Conservation (phyloP, 352 stramenopile species). For the Pythium utonaiense region DNA sequence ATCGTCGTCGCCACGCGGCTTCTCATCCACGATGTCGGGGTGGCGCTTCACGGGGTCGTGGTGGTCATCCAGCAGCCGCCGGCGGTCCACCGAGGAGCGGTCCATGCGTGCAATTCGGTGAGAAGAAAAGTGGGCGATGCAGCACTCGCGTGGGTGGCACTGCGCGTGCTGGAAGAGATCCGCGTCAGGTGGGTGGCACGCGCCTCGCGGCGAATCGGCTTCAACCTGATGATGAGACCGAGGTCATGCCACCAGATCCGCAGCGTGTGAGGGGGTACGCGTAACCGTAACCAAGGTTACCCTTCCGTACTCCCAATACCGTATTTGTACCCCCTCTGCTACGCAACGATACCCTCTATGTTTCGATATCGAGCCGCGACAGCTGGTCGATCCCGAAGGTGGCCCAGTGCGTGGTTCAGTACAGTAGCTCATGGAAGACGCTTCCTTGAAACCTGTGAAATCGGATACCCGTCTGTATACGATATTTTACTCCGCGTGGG, state of each 20-base stretch:
- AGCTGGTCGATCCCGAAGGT: too few relatives aligned
- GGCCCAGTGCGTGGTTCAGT: neutral
- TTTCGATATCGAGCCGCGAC: neutral
- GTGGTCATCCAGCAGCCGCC: conserved; percentile 16
- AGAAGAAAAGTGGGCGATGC: neutral
- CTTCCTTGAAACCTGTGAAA: neutral
- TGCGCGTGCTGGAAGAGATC: neutral
- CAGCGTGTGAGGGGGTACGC: conserved; percentile 2
- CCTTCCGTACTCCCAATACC: too few relatives aligned
- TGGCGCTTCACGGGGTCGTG: neutral
- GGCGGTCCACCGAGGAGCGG: conserved; percentile 11
- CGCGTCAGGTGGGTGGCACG: conserved; percentile 2
- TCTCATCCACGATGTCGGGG: neutral
- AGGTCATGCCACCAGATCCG: neutral
- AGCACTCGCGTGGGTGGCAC: neutral
- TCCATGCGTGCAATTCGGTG: conserved; percentile 11
- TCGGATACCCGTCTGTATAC: neutral
- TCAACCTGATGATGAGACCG: conserved; percentile 5
- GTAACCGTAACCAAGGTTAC: neutral
- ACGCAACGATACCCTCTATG: neutral
- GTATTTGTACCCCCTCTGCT: neutral
- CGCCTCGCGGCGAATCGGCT: conserved; percentile 9
- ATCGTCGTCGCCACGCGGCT: neutral
- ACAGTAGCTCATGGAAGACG: too few relatives aligned
- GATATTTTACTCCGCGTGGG: neutral